These are phyloP conservation scores for Isoetes engelmannii DNA, from an alignment of 83 land plant genomes.

Conservation along the genomic window DNA sequence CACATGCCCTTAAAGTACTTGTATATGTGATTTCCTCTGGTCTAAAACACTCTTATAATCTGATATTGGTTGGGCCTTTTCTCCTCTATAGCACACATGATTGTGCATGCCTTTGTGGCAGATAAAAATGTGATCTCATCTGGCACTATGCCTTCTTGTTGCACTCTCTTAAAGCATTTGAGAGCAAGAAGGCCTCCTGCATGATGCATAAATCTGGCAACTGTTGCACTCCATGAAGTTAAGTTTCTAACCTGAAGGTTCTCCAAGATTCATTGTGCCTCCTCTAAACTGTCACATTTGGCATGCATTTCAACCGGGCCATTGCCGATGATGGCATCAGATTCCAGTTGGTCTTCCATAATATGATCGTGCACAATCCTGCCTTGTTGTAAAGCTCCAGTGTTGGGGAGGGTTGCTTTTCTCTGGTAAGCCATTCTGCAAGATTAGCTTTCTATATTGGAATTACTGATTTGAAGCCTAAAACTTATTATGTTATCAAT, in stretches of 20 bases:
- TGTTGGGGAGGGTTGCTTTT: background rate
- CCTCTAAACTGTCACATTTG: slow-evolving; percentile 16
- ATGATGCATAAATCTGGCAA: background rate
- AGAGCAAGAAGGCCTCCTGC: background rate
- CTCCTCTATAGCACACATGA: background rate
- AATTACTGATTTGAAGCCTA: too few species aligned
- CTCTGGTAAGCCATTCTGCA: too few species aligned
- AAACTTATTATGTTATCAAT: too few species aligned
- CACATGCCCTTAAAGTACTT: too few species aligned
- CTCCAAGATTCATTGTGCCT: slow-evolving; percentile 17
- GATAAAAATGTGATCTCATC: background rate
- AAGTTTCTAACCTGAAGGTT: slow-evolving; percentile 6
- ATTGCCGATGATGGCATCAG: slow-evolving; percentile 10
- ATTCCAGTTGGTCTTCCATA: slow-evolving; percentile 4
- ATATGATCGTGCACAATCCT: slow-evolving; percentile 6
- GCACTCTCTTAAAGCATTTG: background rate
- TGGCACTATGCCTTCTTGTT: background rate
- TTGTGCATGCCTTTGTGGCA: slow-evolving; percentile 7
- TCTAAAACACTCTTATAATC: background rate
- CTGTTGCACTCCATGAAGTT: background rate
- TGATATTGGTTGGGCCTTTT: background rate
- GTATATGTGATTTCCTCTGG: too few species aligned
- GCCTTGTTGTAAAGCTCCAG: slow-evolving; percentile 18
- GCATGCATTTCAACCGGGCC: slow-evolving; percentile 27
- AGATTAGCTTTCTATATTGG: too few species aligned